Evolutionary conservation across 139 green algal genomes (phyloP).

Genomic region (Chlamydomonas sp.): DNA sequence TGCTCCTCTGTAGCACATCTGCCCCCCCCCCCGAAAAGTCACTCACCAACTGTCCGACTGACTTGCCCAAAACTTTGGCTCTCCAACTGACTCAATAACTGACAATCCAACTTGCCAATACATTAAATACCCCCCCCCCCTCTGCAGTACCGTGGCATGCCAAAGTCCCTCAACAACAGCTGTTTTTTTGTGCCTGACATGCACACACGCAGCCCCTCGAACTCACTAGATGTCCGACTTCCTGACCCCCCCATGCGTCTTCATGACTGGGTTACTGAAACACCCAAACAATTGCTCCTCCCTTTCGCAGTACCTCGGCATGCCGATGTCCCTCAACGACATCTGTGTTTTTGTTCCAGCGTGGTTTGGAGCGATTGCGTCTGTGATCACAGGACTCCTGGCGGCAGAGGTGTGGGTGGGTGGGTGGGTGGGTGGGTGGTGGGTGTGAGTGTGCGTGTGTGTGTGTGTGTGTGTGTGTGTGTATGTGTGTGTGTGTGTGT

Average conservation of each 20-base stretch:
- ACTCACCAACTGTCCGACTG: too few relatives aligned
- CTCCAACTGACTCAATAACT: too few relatives aligned
- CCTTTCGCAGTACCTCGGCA: neutral
- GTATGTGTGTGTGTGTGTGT: too few relatives aligned
- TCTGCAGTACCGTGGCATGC: neutral
- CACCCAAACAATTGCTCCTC: neutral
- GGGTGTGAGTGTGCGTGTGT: too few relatives aligned
- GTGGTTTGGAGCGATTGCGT: neutral
- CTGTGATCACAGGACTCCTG: neutral
- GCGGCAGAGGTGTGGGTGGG: neutral
- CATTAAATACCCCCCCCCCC: too few relatives aligned
- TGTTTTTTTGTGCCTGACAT: neutral
- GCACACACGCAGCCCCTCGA: neutral
- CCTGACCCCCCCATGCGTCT: neutral
- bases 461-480: too few relatives aligned
- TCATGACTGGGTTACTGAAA: too few relatives aligned
- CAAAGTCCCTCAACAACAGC: neutral
- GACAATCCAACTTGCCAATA: too few relatives aligned
- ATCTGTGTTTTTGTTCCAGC: neutral
- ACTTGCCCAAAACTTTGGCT: too few relatives aligned
- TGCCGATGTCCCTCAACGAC: neutral
- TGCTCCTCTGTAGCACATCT: neutral
- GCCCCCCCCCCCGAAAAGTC: neutral
- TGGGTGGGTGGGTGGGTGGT: too few relatives aligned
- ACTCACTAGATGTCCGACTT: neutral